These are phyloP conservation scores for Datura wrightii DNA, from an alignment of 257 asterid genomes.

Conservation along the genomic window DNA sequence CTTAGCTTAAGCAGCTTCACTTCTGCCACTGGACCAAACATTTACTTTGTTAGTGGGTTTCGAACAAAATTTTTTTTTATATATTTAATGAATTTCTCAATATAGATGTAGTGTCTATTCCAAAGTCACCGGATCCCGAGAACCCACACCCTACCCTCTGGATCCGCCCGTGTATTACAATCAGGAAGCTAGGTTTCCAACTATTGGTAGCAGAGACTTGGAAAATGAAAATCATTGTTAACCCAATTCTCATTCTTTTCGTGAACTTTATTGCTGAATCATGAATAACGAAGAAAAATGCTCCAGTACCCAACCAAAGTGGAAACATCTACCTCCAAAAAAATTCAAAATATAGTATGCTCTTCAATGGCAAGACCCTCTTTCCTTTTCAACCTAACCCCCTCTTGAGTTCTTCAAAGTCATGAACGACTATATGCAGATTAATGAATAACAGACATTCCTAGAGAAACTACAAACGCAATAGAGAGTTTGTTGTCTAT, in stretches of 20 bases:
- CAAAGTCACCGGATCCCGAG: no score
- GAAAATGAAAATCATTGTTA: background rate
- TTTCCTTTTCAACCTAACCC: background rate
- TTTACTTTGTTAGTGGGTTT: no score
- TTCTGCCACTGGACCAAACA: no score
- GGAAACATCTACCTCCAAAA: background rate
- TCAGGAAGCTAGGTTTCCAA: background rate
- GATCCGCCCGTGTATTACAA: background rate
- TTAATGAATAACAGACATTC: background rate
- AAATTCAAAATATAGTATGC: background rate
- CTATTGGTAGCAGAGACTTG: background rate
- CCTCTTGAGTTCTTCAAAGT: background rate
- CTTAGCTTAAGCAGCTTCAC: no score
- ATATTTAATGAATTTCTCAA: no score
- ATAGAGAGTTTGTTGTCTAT: slow-evolving; percentile 9
- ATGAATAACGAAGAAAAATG: background rate
- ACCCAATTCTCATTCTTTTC: background rate
- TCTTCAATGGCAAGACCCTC: background rate
- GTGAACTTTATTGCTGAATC: background rate
- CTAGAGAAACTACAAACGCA: background rate
- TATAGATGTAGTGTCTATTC: no score
- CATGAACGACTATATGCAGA: background rate
- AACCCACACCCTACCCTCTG: no score
- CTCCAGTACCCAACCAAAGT: background rate
- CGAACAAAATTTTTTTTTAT: no score